Base-by-base conservation (phyloP, 1,139 yeast species). In the Pneumocystis jirovecii region DNA sequence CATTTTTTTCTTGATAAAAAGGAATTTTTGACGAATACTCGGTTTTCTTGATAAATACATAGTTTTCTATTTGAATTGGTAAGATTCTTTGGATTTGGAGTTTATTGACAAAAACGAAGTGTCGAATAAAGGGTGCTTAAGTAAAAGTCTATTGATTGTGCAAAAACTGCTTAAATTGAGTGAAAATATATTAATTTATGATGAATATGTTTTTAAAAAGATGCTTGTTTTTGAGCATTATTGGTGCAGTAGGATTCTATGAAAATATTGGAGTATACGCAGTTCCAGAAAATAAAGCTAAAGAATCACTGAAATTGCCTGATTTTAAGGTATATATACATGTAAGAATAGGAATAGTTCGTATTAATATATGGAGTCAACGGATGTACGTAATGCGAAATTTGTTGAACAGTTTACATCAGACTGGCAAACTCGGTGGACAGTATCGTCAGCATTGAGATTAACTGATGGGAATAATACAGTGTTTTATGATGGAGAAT, bases 401-500 rank as follows among this genome's bases (percentile, higher is more conserved):
- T 50, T 50, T 50, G 34, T 86, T 69, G 96, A 89, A 74, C 95
- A 87, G 72, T 89, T 89, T 72, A 78, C 77, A 65, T 74, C 77
- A 12, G 78, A 82, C 1, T 66, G 73, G 67, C 66, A 68, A 56
- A 65, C 69, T 45, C 76, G 80, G 59, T 89, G 96, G 96, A 78
- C 76, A 66, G 78, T 82, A 15, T 86, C 95, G 8, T 76, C 78
- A 63, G 85, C 88, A 37, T 78, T 78, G 72, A 84, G 82, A 72
- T 70, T 70, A 60, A 61, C 63, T 29, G 66, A 64, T 45, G 80
- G 79, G 68, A 79, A 78, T 61, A 79, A 80, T 68, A 78, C 76
- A 63, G 81, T 79, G 68, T 80, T 82, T 69, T 88, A 87, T 73
- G 79, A 74, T 25, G 96, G 96, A 19, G 35, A 82, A 72, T 89